phyloP scores from a whole-genome alignment of 148 eudicot species.

The Chenopodium formosanum region DNA sequence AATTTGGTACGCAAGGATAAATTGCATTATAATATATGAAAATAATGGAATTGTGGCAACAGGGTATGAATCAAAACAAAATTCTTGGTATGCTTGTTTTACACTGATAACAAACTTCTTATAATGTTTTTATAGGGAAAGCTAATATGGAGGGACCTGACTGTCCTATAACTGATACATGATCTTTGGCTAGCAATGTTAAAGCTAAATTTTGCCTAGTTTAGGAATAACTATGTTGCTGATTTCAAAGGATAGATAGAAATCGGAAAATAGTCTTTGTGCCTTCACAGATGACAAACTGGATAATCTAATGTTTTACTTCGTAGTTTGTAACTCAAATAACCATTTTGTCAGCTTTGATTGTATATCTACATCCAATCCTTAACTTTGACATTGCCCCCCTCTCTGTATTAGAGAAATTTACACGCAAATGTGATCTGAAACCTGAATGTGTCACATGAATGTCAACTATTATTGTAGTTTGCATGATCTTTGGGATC shows the following conservation, averaged over 20 bases:
- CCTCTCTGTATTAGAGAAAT: too few relatives aligned
- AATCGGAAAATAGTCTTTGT: not conserved
- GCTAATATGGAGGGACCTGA: not conserved
- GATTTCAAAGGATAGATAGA: not conserved
- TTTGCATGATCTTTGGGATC: not conserved
- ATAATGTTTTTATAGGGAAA: not conserved
- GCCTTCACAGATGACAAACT: not conserved
- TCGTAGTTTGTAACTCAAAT: too few relatives aligned
- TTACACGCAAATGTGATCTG: not conserved
- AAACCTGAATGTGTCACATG: not conserved
- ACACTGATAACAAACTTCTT: not conserved
- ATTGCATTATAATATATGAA: too few relatives aligned
- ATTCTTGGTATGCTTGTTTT: not conserved
- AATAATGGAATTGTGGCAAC: too few relatives aligned
- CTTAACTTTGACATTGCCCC: not conserved
- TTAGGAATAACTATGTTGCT: not conserved
- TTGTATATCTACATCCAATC: not conserved
- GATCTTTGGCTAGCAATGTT: not conserved
- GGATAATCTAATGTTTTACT: not conserved
- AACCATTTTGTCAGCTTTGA: too few relatives aligned
- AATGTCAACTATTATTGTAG: not conserved
- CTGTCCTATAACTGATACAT: not conserved
- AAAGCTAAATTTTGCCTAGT: not conserved
- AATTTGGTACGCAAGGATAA: not conserved
- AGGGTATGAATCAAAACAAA: not conserved